A percentile compares a stretch with the other conserved stretches of the same genome.
phyloP scores from a whole-genome alignment of 2,329 filamentous ascomycete genomes.

The Talaromyces amestolkiae region DNA sequence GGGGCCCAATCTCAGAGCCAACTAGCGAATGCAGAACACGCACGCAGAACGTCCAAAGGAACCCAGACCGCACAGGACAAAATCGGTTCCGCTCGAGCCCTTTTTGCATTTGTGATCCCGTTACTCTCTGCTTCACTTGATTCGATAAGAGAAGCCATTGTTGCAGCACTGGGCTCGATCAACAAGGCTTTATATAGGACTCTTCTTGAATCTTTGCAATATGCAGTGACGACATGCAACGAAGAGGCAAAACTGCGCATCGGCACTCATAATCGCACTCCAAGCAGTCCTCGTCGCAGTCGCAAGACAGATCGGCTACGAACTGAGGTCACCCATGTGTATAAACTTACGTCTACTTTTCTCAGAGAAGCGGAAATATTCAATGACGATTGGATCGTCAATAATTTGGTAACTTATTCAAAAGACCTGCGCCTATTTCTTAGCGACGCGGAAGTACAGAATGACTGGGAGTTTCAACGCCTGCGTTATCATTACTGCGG shows the following conservation, averaged over 20 bases:
- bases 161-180: constrained; percentile 87
- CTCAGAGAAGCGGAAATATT: constrained; percentile 74
- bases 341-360: constrained; percentile 89
- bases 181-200: constrained; percentile 92
- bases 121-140: constrained; percentile 76
- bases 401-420: constrained; percentile 82
- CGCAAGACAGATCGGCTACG: constrained; percentile 80
- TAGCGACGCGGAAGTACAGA: constrained; percentile 91
- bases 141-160: constrained; percentile 84
- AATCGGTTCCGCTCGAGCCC: constrained; percentile 79
- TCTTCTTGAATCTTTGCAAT: constrained; percentile 83
- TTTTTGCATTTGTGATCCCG: constrained; percentile 90
- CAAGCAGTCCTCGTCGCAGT: constrained; percentile 77
- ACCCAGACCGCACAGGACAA: constrained; percentile 67
- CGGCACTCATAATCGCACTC: constrained; percentile 71
- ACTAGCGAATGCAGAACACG: constrained; percentile 67
- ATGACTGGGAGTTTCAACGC: constrained; percentile 91
- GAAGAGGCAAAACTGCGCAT: constrained; percentile 83
- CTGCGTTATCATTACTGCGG: constrained; percentile 91
- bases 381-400: constrained; percentile 85
- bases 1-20: constrained; percentile 62
- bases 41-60: constrained; percentile 72
- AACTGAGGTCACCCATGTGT: constrained; percentile 94
- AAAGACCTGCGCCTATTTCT: constrained; percentile 92
- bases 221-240: constrained; percentile 79